These are phyloP conservation scores for Penicillium sp. DNA, from an alignment of 2,329 filamentous ascomycete genomes.

Conservation along the genomic window DNA sequence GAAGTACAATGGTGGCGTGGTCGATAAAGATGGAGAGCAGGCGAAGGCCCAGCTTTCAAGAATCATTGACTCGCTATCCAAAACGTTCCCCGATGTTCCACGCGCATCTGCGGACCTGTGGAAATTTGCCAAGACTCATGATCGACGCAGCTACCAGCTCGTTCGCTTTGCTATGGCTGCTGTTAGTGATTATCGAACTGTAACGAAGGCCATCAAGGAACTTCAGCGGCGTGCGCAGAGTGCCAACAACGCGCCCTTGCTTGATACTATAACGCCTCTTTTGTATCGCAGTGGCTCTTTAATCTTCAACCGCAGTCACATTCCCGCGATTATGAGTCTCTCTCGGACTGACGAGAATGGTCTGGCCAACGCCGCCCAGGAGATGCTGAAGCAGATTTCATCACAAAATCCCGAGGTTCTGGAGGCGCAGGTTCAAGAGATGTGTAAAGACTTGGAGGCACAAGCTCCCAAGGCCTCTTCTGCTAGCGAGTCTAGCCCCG, in stretches of 20 bases:
- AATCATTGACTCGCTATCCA: conserved; percentile 71
- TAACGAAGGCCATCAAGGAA: conserved; percentile 87
- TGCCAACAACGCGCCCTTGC: conserved; percentile 59
- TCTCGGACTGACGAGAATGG: conserved; percentile 80
- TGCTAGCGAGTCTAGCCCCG: conserved; percentile 70
- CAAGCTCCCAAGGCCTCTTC: conserved; percentile 71
- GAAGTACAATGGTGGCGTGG: conserved; percentile 79
- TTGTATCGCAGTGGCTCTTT: conserved; percentile 81
- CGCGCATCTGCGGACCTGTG: conserved; percentile 75
- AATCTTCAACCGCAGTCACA: conserved; percentile 91
- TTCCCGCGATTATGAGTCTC: conserved; percentile 84
- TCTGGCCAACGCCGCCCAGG: conserved; percentile 76
- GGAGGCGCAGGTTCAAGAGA: conserved; percentile 85
- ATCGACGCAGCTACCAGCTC: conserved; percentile 85
- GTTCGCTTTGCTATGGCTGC: conserved; percentile 81
- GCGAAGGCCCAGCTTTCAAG: conserved; percentile 69
- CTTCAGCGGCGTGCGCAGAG: conserved; percentile 77
- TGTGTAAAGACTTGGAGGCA: conserved; percentile 82
- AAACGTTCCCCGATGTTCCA: conserved; percentile 72
- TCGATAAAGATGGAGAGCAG: conserved; percentile 65
- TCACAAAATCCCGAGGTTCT: conserved; percentile 85
- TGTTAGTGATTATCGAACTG: conserved; percentile 88
- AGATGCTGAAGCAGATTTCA: conserved; percentile 89
- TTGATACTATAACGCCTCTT: conserved; percentile 79
- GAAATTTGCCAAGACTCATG: conserved; percentile 88